These are phyloP conservation scores for Trichoderma koningiopsis DNA, from an alignment of 2,329 filamentous ascomycete genomes.

Conservation along the genomic window DNA sequence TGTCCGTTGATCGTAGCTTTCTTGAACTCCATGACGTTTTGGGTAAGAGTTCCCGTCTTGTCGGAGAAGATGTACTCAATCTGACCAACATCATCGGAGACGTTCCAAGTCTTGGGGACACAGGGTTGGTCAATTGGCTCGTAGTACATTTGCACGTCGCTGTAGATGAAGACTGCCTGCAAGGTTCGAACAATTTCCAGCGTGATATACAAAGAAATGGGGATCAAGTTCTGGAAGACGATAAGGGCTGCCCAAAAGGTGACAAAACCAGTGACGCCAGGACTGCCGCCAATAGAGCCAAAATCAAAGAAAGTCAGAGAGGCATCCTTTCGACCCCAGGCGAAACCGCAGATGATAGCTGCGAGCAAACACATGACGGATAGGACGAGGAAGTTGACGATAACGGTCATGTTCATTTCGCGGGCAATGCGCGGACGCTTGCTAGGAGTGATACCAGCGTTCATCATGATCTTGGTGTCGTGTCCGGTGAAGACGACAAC, in stretches of 20 bases:
- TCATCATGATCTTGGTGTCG: constrained; percentile 99
- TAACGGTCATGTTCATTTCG: constrained; percentile 94
- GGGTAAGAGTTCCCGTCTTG: constrained; percentile 94
- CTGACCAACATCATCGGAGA: constrained; percentile 95
- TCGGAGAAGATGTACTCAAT: constrained; percentile 99
- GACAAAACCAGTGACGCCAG: constrained; percentile 84
- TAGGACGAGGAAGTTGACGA: constrained; percentile 93
- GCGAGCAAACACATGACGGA: constrained; percentile 86
- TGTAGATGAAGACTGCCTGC: constrained; percentile 97
- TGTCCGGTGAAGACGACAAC: constrained; percentile 92
- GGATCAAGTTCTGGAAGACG: constrained; percentile 97
- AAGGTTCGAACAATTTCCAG: constrained; percentile 92
- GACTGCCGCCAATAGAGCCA: constrained; percentile 74
- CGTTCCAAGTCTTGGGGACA: constrained; percentile 98
- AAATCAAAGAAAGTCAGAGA: constrained; percentile 84
- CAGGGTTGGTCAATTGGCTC: constrained; percentile 91
- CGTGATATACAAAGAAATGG: constrained; percentile 96
- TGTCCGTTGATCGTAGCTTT: constrained; percentile 97
- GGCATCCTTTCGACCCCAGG: constrained; percentile 74
- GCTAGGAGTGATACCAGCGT: constrained; percentile 90
- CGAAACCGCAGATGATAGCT: constrained; percentile 80
- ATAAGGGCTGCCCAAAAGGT: constrained; percentile 96
- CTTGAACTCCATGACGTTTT: constrained; percentile 99
- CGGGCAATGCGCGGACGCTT: constrained; percentile 90
- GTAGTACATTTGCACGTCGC: constrained; percentile 96